phyloP scores from a whole-genome alignment of 805 yeast species.

The Spencermartinsiella europaea region DNA sequence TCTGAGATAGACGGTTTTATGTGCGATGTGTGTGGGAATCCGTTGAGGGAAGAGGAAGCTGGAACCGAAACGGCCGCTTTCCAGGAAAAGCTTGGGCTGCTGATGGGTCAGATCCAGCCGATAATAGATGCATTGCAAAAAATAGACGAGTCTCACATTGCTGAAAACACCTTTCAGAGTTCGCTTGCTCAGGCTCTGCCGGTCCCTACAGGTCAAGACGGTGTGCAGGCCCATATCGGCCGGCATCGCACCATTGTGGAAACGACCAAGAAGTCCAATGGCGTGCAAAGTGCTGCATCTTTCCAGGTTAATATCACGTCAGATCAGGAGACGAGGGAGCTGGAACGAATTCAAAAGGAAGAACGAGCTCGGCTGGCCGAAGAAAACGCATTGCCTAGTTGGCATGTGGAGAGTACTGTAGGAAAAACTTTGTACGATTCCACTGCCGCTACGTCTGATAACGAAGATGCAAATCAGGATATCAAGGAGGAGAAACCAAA shows the following conservation, averaged over 20 bases:
- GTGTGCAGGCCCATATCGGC: constrained; percentile 14
- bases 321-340: constrained; percentile 74
- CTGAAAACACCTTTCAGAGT: constrained; percentile 85
- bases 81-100: constrained; percentile 72
- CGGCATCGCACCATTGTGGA: constrained; percentile 29
- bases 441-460: too few relatives aligned
- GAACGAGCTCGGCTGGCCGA: constrained; percentile 66
- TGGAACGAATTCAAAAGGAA: constrained; percentile 62
- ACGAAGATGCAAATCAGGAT: neutral
- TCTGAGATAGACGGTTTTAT: constrained; percentile 75
- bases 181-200: constrained; percentile 81
- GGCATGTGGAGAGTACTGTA: constrained; percentile 92
- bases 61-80: constrained; percentile 74
- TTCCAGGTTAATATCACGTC: constrained; percentile 83
- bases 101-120: constrained; percentile 89
- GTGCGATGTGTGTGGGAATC: constrained; percentile 78
- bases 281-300: constrained; percentile 54
- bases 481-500: constrained; percentile 6
- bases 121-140: constrained; percentile 76
- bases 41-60: constrained; percentile 81
- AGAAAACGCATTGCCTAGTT: constrained; percentile 93
- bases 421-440: constrained; percentile 47
- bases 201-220: constrained; percentile 39
- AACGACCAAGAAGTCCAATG: constrained; percentile 34
- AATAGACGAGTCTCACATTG: constrained; percentile 72